Base-by-base conservation (phyloP, 176 grass and related monocot genomes). In the Musa acuminata region DNA sequence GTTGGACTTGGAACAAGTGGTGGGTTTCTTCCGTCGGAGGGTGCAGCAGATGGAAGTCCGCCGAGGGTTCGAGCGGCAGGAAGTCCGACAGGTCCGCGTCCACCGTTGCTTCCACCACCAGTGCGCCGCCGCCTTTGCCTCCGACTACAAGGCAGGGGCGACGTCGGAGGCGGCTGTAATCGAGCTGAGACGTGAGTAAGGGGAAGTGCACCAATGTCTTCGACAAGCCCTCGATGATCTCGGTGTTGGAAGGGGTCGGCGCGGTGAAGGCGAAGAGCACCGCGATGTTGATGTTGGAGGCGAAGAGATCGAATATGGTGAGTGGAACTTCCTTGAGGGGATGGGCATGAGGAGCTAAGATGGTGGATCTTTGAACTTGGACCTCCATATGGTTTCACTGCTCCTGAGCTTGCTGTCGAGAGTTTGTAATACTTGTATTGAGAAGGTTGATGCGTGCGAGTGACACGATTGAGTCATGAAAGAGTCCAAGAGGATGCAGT, bases 271-370 rank as follows among this genome's bases (percentile, higher is more conserved):
- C 75, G 11, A 79, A 70, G 54, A 85, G 64, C 50, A 51, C 55
- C 53, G 82, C 80, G 8, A 88, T 64, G 72, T 66, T 80, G 55
- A 57, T 20, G 64, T 84, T 62, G 24, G 76, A 26, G 19, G 82
- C 79, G 26, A 82, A 81, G 8, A 64, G 82, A 75, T 88, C 87
- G 72, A 88, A 88, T 52, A 88, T 27, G 35, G 71, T 81, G 2
- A 85, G 79, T 19, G 27, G 79, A 3, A 88, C 50, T 16, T 74
- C 72, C 11, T 1, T 1, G 52, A 10, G 11, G 22, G 43, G 16
- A 12, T 2, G 53, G 67, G 13, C 67, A 67, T 49, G 51, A 0
- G 51, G 19, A 0, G 57, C 53, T 26, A 90, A 8, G 23, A 75
- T 53, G 70, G 63, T 64, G 17, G 16, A 51, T 8, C 79, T 67